A percentile compares a stretch with the other conserved stretches of the same genome.
These are phyloP conservation scores for Mycena chlorophos DNA, from an alignment of 768 basidiomycete genomes.

Conservation along the genomic window DNA sequence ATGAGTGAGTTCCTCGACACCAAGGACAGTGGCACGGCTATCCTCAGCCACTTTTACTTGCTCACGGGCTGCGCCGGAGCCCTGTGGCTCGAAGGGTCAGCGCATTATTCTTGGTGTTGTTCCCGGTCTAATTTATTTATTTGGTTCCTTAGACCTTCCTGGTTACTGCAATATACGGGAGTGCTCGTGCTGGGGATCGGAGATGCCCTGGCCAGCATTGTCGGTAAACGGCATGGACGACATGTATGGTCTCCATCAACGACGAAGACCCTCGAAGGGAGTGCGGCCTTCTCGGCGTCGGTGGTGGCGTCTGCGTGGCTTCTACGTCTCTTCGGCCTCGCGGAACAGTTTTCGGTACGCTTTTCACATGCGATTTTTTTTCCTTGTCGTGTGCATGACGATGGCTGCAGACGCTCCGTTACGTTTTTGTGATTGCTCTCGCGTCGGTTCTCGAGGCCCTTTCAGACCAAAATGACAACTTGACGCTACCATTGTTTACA, in stretches of 20 bases:
- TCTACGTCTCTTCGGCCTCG: constrained; percentile 67
- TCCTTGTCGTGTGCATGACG: neutral
- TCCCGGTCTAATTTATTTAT: neutral
- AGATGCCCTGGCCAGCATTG: constrained; percentile 85
- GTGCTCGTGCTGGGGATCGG: constrained; percentile 89
- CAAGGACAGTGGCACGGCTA: constrained; percentile 93
- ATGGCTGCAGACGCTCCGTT: constrained; percentile 59
- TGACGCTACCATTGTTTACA: constrained; percentile 93
- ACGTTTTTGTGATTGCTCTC: constrained; percentile 60
- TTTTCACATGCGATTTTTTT: constrained; percentile 14
- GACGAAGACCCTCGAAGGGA: constrained; percentile 91
- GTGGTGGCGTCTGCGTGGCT: constrained; percentile 69
- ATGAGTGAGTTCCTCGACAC: constrained; percentile 97
- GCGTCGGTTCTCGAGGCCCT: constrained; percentile 84
- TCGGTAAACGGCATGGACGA: constrained; percentile 81
- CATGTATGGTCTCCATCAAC: constrained; percentile 83
- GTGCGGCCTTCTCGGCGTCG: constrained; percentile 73
- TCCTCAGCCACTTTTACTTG: constrained; percentile 96
- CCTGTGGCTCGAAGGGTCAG: constrained; percentile 93
- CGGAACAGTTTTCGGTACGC: constrained; percentile 79
- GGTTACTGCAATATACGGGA: constrained; percentile 70
- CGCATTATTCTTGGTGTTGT: constrained; percentile 17
- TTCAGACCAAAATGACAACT: constrained; percentile 95
- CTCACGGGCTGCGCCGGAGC: constrained; percentile 93
- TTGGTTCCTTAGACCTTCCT: constrained; percentile 38